A percentile compares a stretch with the other conserved stretches of the same genome.
Evolutionary conservation across 768 basidiomycete genomes (phyloP).

Genomic region (Lactarius evosmus): DNA sequence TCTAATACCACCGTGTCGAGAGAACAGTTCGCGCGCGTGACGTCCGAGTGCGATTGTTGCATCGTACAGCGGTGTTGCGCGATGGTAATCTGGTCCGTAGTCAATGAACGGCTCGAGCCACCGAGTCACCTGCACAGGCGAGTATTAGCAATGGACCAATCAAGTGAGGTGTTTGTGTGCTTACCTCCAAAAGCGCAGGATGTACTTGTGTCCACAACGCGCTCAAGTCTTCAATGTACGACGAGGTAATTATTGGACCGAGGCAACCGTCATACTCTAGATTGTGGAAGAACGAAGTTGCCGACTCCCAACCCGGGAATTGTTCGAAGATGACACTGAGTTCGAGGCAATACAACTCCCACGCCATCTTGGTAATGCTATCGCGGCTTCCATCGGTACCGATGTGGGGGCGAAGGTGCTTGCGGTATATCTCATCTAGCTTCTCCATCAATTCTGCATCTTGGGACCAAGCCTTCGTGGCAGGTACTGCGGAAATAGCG

Average conservation of each 20-base stretch:
- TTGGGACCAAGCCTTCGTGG: neutral
- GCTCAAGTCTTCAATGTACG: constrained; percentile 12
- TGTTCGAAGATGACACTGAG: constrained; percentile 8
- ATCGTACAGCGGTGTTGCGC: constrained; percentile 11
- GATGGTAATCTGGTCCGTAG: constrained; percentile 17
- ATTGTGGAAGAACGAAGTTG: constrained; percentile 2
- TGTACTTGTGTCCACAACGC: constrained; percentile 6
- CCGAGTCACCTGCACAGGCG: constrained; percentile 6
- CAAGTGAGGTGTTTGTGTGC: neutral
- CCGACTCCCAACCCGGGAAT: neutral
- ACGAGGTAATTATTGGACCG: constrained; percentile 7
- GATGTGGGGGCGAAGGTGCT: neutral
- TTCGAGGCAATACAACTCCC: constrained; percentile 17
- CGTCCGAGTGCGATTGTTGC: constrained; percentile 11
- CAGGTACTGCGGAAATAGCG: constrained; percentile 1
- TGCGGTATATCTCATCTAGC: constrained; percentile 11
- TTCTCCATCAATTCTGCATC: neutral
- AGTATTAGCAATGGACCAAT: neutral
- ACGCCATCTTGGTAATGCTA: neutral
- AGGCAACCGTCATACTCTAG: neutral
- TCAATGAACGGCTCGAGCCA: constrained; percentile 23
- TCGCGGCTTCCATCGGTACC: neutral
- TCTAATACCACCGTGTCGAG: neutral
- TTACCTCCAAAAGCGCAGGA: constrained; percentile 15
- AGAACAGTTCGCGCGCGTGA: constrained; percentile 9